Conservation (phyloP, 768 basidiomycete genomes). For the Guyanaporus albipodus region DNA sequence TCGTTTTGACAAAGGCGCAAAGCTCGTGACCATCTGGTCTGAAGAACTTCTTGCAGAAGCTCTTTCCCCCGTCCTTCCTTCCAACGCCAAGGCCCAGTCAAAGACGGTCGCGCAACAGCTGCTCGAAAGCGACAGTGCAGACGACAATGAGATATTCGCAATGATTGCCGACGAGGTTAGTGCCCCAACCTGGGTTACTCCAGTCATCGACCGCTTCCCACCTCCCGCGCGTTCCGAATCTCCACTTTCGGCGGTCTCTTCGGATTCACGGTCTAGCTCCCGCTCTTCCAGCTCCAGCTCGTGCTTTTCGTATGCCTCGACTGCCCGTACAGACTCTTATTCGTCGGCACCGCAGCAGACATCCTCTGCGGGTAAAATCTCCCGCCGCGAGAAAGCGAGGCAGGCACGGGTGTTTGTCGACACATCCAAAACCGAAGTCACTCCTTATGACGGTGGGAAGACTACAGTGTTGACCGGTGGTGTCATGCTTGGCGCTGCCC, state of each 20-base stretch:
- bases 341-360: constrained; percentile 40
- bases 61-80: constrained; percentile 17
- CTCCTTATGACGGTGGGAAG: constrained; percentile 84
- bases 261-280: constrained; percentile 49
- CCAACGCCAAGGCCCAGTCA: constrained; percentile 20
- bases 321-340: constrained; percentile 52
- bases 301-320: constrained; percentile 62
- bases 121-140: constrained; percentile 64
- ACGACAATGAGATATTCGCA: constrained; percentile 69
- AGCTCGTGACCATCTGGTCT: constrained; percentile 65
- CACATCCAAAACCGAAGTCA: constrained; percentile 70
- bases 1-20: constrained; percentile 46
- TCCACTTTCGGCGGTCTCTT: constrained; percentile 53
- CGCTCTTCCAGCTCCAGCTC: constrained; percentile 72
- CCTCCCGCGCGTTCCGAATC: constrained; percentile 49
- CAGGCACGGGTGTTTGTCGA: constrained; percentile 73
- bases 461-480: constrained; percentile 85
- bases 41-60: constrained; percentile 41
- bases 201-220: constrained; percentile 59
- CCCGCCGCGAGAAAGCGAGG: constrained; percentile 65
- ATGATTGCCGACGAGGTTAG: constrained; percentile 70
- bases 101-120: constrained; percentile 77
- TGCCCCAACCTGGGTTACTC: constrained; percentile 66
- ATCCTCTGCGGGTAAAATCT: constrained; percentile 47
- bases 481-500: constrained; percentile 72